A percentile compares a stretch with the other conserved stretches of the same genome.
These are phyloP conservation scores for Aspergillus eucalypticola DNA, from an alignment of 2,329 filamentous ascomycete species.

Conservation along the genomic window DNA sequence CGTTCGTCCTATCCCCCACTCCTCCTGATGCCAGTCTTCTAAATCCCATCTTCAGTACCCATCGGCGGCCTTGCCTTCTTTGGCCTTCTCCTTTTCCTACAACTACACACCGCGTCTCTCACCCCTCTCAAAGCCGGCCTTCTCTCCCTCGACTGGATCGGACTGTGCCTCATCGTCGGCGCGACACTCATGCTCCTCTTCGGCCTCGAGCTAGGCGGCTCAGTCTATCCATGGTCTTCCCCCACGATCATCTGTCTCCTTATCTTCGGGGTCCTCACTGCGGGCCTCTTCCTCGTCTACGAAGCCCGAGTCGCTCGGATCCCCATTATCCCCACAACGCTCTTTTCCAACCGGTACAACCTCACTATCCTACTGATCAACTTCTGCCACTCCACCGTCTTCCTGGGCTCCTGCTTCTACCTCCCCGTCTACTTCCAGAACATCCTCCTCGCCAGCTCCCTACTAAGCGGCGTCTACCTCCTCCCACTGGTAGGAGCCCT, in stretches of 20 bases:
- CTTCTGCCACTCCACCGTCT: constrained; percentile 68
- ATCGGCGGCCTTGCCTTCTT: constrained; percentile 8
- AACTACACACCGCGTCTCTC: constrained; percentile 16
- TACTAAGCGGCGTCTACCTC: constrained; percentile 67
- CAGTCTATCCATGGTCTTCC: constrained; percentile 70
- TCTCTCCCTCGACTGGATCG: constrained; percentile 55
- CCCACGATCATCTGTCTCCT: constrained; percentile 72
- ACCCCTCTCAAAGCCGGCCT: constrained; percentile 30
- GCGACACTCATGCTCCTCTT: constrained; percentile 58
- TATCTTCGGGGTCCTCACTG: constrained; percentile 64
- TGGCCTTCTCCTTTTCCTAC: constrained; percentile 3
- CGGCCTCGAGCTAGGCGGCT: constrained; percentile 69
- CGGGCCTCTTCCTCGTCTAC: constrained; percentile 66
- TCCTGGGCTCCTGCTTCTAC: constrained; percentile 71
- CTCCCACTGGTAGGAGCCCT: constrained; percentile 65
- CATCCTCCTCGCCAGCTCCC: constrained; percentile 61
- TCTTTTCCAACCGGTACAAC: constrained; percentile 64
- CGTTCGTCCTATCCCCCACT: not conserved
- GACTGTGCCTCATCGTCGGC: constrained; percentile 63
- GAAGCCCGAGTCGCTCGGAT: constrained; percentile 71
- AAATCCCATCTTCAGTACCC: not conserved
- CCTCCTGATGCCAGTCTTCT: not conserved
- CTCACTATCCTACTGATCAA: constrained; percentile 61
- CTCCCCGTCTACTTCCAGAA: constrained; percentile 75
- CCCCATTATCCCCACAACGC: constrained; percentile 69